These are phyloP conservation scores for Wickerhamiella sergipiensis DNA, from an alignment of 805 yeast genomes.

Conservation along the genomic window DNA sequence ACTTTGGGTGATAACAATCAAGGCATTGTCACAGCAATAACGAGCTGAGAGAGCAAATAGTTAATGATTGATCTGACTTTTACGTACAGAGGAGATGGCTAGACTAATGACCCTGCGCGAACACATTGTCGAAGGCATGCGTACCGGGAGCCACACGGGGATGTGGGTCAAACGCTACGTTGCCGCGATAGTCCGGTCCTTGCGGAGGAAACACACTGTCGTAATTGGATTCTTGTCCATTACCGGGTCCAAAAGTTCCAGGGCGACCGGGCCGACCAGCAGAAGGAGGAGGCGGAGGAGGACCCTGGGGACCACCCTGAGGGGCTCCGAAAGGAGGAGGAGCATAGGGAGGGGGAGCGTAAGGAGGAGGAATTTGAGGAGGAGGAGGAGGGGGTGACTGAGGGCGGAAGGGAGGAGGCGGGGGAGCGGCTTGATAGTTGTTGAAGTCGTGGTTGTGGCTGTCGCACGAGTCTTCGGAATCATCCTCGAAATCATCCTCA, in stretches of 20 bases:
- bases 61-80: not conserved
- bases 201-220: not conserved
- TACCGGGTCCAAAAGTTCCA: not conserved
- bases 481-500: not conserved
- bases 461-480: not conserved
- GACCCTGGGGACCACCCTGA: not conserved
- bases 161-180: not conserved
- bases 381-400: too few relatives aligned
- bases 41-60: too few relatives aligned
- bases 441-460: not conserved
- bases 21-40: too few relatives aligned
- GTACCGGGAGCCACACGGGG: not conserved
- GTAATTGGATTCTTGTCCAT: not conserved
- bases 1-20: too few relatives aligned
- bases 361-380: too few relatives aligned
- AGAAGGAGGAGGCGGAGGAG: not conserved
- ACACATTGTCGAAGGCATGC: not conserved
- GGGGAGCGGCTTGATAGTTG: not conserved
- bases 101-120: not conserved
- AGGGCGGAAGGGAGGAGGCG: not conserved
- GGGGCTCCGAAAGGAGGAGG: not conserved
- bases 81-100: not conserved
- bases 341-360: too few relatives aligned
- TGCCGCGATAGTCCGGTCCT: not conserved
- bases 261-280: not conserved